Evolutionary conservation across 1,284 basidiomycete genomes (phyloP).

Genomic region (Moniliella sp.): DNA sequence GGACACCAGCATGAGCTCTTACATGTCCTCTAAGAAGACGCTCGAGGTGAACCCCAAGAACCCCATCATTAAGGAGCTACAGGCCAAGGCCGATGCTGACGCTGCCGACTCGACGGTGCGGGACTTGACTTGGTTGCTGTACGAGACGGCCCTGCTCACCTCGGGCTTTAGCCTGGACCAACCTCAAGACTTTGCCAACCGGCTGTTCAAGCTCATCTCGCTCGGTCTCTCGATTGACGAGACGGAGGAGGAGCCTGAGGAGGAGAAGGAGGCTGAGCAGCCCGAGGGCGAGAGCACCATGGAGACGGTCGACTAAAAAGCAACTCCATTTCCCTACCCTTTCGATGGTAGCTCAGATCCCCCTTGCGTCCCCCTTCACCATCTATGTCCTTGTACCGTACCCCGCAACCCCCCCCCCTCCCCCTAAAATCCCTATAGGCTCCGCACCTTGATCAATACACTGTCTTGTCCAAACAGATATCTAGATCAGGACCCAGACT

Average conservation of each 20-base stretch:
- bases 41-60: conserved; percentile 88
- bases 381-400: no score
- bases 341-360: no score
- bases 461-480: no score
- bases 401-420: no score
- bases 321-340: no score
- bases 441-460: no score
- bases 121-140: conserved; percentile 80
- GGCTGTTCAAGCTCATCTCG: conserved; percentile 91
- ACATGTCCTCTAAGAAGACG: conserved; percentile 87
- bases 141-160: conserved; percentile 71
- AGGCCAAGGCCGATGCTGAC: conserved; percentile 80
- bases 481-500: no score
- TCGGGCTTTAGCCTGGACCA: conserved; percentile 69
- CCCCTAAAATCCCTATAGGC: no score
- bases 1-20: conserved; percentile 94
- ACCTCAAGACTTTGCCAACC: conserved; percentile 78
- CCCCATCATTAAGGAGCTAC: conserved; percentile 86
- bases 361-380: no score
- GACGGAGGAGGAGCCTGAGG: conserved; percentile 1
- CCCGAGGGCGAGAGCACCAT: conserved; percentile 27
- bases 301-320: conserved; percentile 33
- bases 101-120: conserved; percentile 84
- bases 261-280: conserved; percentile 10
- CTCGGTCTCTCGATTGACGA: conserved; percentile 42